Conservation (phyloP, 345 rosid genomes). For the Nephelium lappaceum region DNA sequence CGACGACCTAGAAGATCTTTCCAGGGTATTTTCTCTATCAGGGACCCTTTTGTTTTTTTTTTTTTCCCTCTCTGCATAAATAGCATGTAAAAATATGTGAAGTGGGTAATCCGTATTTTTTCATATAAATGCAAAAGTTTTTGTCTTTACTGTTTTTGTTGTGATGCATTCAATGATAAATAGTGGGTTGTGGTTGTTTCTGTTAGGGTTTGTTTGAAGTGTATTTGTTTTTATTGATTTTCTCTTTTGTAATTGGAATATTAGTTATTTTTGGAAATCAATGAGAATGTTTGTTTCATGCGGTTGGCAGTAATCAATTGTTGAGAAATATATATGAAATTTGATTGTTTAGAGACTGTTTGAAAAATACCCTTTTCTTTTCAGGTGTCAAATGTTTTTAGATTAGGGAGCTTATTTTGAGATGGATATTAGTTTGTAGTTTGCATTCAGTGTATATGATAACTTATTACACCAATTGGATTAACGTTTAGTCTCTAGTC, state of each 20-base stretch:
- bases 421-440: no score
- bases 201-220: no score
- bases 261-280: no score
- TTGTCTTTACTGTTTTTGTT: no score
- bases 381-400: neutral
- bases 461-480: neutral
- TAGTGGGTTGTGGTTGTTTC: no score
- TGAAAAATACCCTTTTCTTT: neutral
- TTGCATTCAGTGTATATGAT: neutral
- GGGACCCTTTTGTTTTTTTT: neutral
- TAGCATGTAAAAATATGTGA: neutral
- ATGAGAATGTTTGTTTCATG: neutral
- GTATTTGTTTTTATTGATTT: no score
- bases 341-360: no score
- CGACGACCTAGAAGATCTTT: conserved; percentile 72
- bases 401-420: neutral
- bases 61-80: neutral
- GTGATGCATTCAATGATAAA: no score
- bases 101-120: neutral
- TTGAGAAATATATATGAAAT: no score
- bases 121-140: neutral
- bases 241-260: no score
- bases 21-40: conserved; percentile 53
- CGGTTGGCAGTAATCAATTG: neutral
- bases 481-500: no score